Evolutionary conservation across 2,329 filamentous ascomycete species (phyloP).

Genomic region (Trichoderma brevicompactum): DNA sequence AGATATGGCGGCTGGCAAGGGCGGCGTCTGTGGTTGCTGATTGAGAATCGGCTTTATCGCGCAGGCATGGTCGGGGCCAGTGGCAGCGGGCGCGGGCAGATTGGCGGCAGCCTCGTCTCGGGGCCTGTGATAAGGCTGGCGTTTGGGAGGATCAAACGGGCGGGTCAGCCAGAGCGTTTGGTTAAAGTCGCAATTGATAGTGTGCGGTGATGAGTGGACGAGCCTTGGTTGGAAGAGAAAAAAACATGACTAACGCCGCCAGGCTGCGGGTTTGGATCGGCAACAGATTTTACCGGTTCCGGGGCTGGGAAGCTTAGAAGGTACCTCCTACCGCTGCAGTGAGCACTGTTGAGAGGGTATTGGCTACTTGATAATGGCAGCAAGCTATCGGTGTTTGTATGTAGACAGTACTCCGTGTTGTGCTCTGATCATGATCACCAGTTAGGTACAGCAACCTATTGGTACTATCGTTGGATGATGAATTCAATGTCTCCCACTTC

Average conservation of each 20-base stretch:
- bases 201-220: slow-evolving; percentile 15
- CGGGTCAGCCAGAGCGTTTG: background rate
- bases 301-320: slow-evolving; percentile 10
- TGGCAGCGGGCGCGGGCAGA: background rate
- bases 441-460: background rate
- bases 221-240: background rate
- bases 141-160: background rate
- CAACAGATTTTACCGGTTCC: slow-evolving; percentile 36
- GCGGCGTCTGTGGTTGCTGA: background rate
- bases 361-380: background rate
- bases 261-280: slow-evolving; percentile 30
- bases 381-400: background rate
- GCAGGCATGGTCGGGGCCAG: slow-evolving; percentile 1
- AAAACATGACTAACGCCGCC: background rate
- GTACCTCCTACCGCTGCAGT: too few relatives aligned
- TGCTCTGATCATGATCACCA: background rate
- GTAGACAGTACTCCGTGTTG: background rate
- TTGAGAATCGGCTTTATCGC: background rate
- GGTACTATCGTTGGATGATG: background rate
- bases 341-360: background rate
- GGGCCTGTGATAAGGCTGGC: slow-evolving; percentile 22
- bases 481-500: background rate
- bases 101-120: slow-evolving; percentile 24
- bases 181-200: slow-evolving; percentile 23
- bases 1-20: too few relatives aligned